Evolutionary conservation across 2,329 filamentous ascomycete species (phyloP), one percentile per base, ranked within the genome.

Genomic region (Rhynchosporium graminicola): DNA sequence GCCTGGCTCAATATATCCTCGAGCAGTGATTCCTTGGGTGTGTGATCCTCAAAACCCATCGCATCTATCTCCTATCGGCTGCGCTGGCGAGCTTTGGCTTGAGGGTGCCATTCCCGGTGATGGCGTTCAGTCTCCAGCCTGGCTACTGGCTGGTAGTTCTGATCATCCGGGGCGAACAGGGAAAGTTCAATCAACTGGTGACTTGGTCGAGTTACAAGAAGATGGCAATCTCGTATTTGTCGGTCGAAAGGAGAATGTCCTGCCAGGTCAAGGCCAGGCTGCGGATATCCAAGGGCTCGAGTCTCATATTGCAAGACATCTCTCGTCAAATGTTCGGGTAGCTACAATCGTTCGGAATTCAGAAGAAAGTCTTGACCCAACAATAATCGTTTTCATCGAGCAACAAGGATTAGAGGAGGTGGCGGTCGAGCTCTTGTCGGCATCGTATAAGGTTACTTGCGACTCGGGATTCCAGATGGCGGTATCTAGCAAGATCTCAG

Each of bases 271-370:
- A 43, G 77, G 77, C 5, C 75, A 79, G 63, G 72, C 74, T 3
- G 72, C 78, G 12, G 74, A 79, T 59, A 70, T 77, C 26, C 70
- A 74, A 13, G 76, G 79, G 6, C 70, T 80, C 5, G 77, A 80
- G 61, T 63, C 63, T 4, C 75, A 78, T 63, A 69, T 79, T n/a
- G 31, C 63, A 9, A 73, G 63, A 40, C 69, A 77, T 26, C 73
- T 80, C 1, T 73, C 77, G 8, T 13, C 70, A 1, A 63, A 59
- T 3, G 67, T 68, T 43, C 71, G 70, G 47, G 74, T 72, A 5
- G 68, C 70, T 0, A 15, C 72, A 6, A 71, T 74, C 4, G 67
- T 76, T 68, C 77, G 4, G 56, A 61, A 45, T 36, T 26, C 48
- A 8, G 4, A 13, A 29, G 29, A 52, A 13, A 36, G 26, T 10